Base-by-base conservation (phyloP, 345 rosid species). In the Linum usitatissimum region DNA sequence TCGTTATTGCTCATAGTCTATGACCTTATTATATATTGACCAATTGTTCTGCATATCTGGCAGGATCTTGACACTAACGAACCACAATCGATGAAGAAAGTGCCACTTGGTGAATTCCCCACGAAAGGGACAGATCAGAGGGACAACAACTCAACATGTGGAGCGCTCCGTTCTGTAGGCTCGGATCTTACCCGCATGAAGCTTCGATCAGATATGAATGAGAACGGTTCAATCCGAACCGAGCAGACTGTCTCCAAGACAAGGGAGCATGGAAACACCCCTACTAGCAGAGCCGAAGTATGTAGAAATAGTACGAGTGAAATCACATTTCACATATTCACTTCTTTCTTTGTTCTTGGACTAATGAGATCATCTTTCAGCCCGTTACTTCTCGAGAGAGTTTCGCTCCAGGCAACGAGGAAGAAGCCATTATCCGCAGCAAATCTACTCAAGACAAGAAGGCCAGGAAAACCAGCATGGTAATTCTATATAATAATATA, bases 171-270 rank as follows among this genome's bases (percentile, higher is more conserved):
- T 70, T 94, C 97, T 2, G 70, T 94, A 53, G 99, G 99, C 55
- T 94, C 99, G 30, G 97, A 90, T 71, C 77, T 88, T 53, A 94
- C 99, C 36, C 97, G 99, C 74, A 93, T 75, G 65, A 88, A 64
- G 79, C 78, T 79, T 49, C 67, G 75, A 75, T 86, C 95, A n/a
- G 82, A 76, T 58, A 64, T 70, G 36, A 78, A 77, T 64, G 84
- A 72, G 70, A 80, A 80, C 57, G 76, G 73, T 62, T 83, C 95
- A 0, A 61, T 73, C 53, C 70, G 79, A 68, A 88, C 85, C 61
- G 90, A 79, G 61, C 94, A 83, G 74, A 79, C 81, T 30, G 66
- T 73, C 64, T 80, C 91, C 48, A 82, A 75, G 78, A 74, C 72
- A 19, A 75, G 61, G 64, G 84, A 70, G n/a, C 72, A 45, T 23